Evolutionary conservation across 2,329 filamentous ascomycete genomes (phyloP).

Genomic region (Cladophialophora yegresii): DNA sequence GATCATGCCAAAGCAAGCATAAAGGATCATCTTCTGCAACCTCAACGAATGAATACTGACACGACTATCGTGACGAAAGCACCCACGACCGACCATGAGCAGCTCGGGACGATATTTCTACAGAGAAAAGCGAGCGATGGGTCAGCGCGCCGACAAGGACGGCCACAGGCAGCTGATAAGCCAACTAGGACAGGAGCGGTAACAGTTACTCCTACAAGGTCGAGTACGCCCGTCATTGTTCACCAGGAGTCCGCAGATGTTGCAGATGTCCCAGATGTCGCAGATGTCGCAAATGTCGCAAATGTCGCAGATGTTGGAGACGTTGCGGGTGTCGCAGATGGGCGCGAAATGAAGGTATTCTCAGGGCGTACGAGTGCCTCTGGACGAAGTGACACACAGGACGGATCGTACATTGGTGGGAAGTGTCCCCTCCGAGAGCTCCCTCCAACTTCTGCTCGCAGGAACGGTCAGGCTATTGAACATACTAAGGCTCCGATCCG

Average conservation of each 20-base stretch:
- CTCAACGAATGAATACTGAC: neutral
- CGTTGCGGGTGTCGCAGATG: neutral
- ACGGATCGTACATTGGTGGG: slow-evolving; percentile 5
- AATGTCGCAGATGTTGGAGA: too few species aligned
- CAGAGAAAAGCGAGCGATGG: slow-evolving; percentile 7
- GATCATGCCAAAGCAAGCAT: slow-evolving; percentile 43
- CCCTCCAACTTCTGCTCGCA: slow-evolving; percentile 38
- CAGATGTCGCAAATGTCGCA: neutral
- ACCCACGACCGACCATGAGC: slow-evolving; percentile 9
- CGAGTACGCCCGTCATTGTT: neutral
- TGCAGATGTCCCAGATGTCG: too few species aligned
- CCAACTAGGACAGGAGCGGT: neutral
- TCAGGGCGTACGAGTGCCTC: neutral
- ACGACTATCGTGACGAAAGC: neutral
- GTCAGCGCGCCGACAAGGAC: neutral
- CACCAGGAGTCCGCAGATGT: slow-evolving; percentile 2
- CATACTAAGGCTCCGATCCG: slow-evolving; percentile 21
- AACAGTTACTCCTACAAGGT: slow-evolving; percentile 3
- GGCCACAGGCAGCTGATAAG: neutral
- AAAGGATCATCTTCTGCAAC: slow-evolving; percentile 21
- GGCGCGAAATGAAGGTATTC: slow-evolving; percentile 4
- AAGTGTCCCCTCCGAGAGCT: slow-evolving; percentile 40
- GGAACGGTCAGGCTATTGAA: slow-evolving; percentile 8
- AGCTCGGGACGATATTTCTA: slow-evolving; percentile 25
- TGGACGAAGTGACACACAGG: slow-evolving; percentile 14